Base-by-base conservation (phyloP, 2,329 filamentous ascomycete species). In the Ophiostoma perfectum region DNA sequence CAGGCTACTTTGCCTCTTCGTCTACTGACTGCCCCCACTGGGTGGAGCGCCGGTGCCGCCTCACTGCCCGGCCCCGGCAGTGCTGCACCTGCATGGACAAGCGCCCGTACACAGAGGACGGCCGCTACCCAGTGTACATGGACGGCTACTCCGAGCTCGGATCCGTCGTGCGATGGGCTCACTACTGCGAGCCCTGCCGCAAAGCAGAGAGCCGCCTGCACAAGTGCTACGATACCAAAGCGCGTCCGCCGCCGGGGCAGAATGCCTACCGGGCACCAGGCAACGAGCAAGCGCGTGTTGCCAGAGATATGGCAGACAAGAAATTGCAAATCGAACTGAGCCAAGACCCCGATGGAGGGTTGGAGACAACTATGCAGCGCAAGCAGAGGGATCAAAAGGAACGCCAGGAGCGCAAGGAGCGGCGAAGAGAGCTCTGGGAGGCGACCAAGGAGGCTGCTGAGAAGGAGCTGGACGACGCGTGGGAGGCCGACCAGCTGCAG, bases 21-120 rank as follows among this genome's bases (percentile, higher is more conserved):
- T 7, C 55, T 6, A 5, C 41, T 3, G 64, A 62, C 45, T 70
- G 69, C 44, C 47, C 36, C 36, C 67, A 68, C 62, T 70, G 69
- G 69, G 38, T 55, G n/a, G 16, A 5, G 2, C 62, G 60, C 52
- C 65, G 67, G 49, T 70, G 69, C 63, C 8, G 5, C 12, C 36
- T 70, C 65, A 70, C 52, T 3, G 65, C 60, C 1, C 52, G 65
- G 11, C 67, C 63, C 12, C 67, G 66, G 12, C 41, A 39, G 5
- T 70, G 69, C 67, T 70, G 69, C 62, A 14, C 67, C 5, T 70
- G 69, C 65, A 39, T 67, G 5, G 69, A 70, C 67, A 39, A 9
- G 6, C 69, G 69, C 6, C 18, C 18, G 3, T 2, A 45, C 5
- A 9, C 60, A 3, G 36, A 44, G 16, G 65, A 68, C 62, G 69